A percentile compares a stretch with the other conserved stretches of the same genome.
These are phyloP conservation scores for Nannizziopsis barbatae DNA, from an alignment of 2,329 filamentous ascomycete species.

Conservation along the genomic window DNA sequence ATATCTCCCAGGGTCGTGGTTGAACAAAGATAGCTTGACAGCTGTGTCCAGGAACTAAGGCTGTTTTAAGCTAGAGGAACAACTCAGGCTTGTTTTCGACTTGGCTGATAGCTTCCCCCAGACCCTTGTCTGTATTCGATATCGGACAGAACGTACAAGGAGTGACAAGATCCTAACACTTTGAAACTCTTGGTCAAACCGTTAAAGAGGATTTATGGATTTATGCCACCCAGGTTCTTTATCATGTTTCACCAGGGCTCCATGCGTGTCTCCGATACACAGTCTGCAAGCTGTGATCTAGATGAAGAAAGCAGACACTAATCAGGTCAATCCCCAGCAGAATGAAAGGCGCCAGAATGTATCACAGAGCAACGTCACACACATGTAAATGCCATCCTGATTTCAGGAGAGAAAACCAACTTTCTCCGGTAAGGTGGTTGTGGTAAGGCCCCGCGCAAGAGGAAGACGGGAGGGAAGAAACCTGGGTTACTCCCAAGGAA, in stretches of 20 bases:
- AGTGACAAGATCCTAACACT: conserved; percentile 10
- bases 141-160: conserved; percentile 6
- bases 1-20: conserved; percentile 6
- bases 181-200: conserved; percentile 12
- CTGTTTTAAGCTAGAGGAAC: conserved; percentile 9
- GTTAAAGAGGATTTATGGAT: conserved; percentile 15
- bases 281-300: conserved; percentile 19
- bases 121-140: conserved; percentile 8
- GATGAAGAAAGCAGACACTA: conserved; percentile 6
- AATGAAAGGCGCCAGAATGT: conserved; percentile 13
- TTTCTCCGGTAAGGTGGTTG: conserved; percentile 2
- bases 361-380: conserved; percentile 34
- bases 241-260: conserved; percentile 22
- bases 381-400: conserved; percentile 10
- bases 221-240: conserved; percentile 19
- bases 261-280: conserved; percentile 26
- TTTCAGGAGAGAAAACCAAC: conserved; percentile 4
- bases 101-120: conserved; percentile 6
- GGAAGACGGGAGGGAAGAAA: neutral
- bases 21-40: conserved; percentile 6
- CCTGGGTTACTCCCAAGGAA: conserved; percentile 8
- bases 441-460: conserved; percentile 2
- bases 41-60: conserved; percentile 4
- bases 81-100: neutral
- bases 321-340: conserved; percentile 1